Evolutionary conservation across 768 basidiomycete genomes (phyloP), one percentile per base, ranked within the genome.

Genomic region (Collybia nuda): DNA sequence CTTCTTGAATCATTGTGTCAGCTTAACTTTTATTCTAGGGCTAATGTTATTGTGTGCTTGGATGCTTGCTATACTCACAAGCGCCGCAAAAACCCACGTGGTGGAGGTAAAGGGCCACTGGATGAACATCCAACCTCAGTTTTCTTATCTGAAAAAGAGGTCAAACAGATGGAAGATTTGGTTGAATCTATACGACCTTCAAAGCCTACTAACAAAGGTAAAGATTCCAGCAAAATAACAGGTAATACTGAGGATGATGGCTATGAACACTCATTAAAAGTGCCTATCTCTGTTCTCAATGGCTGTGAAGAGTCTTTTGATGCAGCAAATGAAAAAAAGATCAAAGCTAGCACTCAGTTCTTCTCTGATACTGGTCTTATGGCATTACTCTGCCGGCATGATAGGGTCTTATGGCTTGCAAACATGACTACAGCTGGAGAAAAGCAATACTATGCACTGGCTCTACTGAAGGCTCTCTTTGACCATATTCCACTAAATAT

Each of bases 401-500:
- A 74, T 44, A 54, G 60, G 2, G 62, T 66, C 0, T 38, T 74
- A 0, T 72, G 63, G 53, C 48, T 74, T 5, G 67, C 61, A 19
- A 74, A 76, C 44, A 71, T 76, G 52, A 61, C 61, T 38, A 53
- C 63, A 8, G 54, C 68, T 17, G 68, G 71, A 5, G 64, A 72
- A 54, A 45, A 67, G 44, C 66, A 72, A 51, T 57, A 68, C 15
- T n/a, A n/a, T n/a, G n/a, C n/a, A n/a, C n/a, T n/a, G n/a, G n/a
- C n/a, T n/a, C n/a, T n/a, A n/a, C n/a, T 76, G 0, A 41, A 68
- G 8, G 49, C 57, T 6, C 49, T 77, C 0, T 71, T 72, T 39
- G 32, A 61, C 6, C 58, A 70, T 26, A 50, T 76, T 1, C 74
- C 73, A 0, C 7, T n/a, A n/a, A n/a, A n/a, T n/a, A n/a, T n/a